Base-by-base conservation (phyloP, 2,329 filamentous ascomycete genomes). In the Stagonosporopsis cucurbitacearum region DNA sequence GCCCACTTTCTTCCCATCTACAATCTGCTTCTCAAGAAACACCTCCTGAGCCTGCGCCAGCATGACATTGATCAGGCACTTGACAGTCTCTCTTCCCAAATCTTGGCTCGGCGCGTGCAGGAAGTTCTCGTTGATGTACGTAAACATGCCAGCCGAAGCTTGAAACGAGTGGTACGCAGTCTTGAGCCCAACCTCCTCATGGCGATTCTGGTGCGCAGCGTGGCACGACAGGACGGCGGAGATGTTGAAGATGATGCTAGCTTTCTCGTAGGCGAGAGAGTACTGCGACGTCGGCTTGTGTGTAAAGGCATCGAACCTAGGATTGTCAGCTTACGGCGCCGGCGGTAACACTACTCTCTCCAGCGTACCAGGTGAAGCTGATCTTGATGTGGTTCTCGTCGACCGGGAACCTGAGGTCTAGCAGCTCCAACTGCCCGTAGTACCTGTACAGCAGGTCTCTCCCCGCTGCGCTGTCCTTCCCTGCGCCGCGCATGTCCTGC, bases 371-470 rank as follows among this genome's bases (percentile, higher is more conserved):
- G 63, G 94, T 98, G 75, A 99, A 99, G 7, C 91, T 91, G 70
- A 99, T 96, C 80, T 98, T 98, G 80, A 99, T 98, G 73, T 99
- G 94, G 72, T 96, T 95, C 80, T 99, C 95, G 68, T 99, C 95
- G 41, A 99, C 92, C 0, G 96, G 96, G 72, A 99, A 99, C 58
- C 95, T 85, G 69, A 99, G 80, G 76, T 99, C 95, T 60, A 99
- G 81, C 48, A 99, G 82, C 79, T 99, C 95, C 56, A 99, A 85
- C 79, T 99, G 95, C 36, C 94, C 95, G 74, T 99, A 99, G 79
- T 99, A 99, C 74, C 95, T 86, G 76, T 99, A 99, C 46, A 99
- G 81, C 71, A 99, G 83, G 76, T 99, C 95, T 70, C 95, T 83
- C 43, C 95, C 95, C 6, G 93, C 91, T 20, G 92, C 95, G 77